Conservation (phyloP, 139 green algal species). For the Asterochloris erici region DNA sequence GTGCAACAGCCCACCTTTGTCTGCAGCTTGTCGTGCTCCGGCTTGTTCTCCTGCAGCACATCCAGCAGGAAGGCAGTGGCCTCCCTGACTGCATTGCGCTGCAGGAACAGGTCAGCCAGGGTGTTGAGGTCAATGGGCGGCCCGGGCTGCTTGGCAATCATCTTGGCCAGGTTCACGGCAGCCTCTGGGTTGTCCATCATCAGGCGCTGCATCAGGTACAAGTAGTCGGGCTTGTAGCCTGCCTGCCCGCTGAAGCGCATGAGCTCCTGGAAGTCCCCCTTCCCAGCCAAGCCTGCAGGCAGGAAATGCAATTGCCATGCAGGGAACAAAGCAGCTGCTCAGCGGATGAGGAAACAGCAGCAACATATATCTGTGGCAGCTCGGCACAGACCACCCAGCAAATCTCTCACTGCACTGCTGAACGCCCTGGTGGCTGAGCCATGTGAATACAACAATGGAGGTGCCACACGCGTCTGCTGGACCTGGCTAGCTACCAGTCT, state of each 20-base stretch:
- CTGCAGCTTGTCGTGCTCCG: slow-evolving; percentile 86
- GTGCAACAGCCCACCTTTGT: slow-evolving; percentile 56
- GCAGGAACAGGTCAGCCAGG: slow-evolving; percentile 96
- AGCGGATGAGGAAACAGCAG: too few relatives aligned
- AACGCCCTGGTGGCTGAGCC: too few relatives aligned
- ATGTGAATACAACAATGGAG: too few relatives aligned
- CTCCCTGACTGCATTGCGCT: slow-evolving; percentile 86
- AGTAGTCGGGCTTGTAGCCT: slow-evolving; percentile 92
- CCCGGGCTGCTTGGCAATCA: slow-evolving; percentile 82
- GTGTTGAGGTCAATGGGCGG: slow-evolving; percentile 87
- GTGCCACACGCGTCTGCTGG: too few relatives aligned
- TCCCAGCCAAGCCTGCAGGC: slow-evolving; percentile 74
- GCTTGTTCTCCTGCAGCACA: slow-evolving; percentile 85
- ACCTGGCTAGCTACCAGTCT: too few relatives aligned
- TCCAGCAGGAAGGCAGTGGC: slow-evolving; percentile 98
- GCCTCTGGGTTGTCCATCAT: slow-evolving; percentile 93
- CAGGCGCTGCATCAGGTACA: slow-evolving; percentile 90
- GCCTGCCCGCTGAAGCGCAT: slow-evolving; percentile 66
- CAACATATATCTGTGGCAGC: too few relatives aligned
- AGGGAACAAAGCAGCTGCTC: neutral
- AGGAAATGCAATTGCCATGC: neutral
- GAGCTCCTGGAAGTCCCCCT: slow-evolving; percentile 93
- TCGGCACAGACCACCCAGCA: too few relatives aligned
- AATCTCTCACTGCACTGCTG: too few relatives aligned
- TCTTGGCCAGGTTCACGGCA: slow-evolving; percentile 93